Evolutionary conservation across 306 rosid species (phyloP).

Genomic region (Benincasa hispida): DNA sequence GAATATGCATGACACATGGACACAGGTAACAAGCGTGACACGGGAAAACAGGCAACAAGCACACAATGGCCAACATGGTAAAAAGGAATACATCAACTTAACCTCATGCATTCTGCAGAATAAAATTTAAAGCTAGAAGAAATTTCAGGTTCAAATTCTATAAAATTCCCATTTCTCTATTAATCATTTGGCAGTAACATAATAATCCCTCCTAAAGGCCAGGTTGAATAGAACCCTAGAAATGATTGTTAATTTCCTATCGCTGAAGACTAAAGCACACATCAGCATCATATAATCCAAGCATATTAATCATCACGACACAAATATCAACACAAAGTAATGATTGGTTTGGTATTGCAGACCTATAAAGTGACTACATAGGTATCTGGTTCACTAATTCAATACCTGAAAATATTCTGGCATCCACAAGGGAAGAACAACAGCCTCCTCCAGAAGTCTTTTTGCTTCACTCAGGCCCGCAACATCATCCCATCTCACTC

Average conservation of each 20-base stretch:
- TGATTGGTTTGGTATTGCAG: not conserved
- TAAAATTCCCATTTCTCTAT: not conserved
- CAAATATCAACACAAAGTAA: not conserved
- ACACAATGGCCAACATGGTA: not conserved
- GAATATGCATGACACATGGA: not conserved
- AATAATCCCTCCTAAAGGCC: not conserved
- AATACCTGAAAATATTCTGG: slow-evolving; percentile 94
- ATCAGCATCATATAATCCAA: not conserved
- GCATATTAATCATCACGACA: not conserved
- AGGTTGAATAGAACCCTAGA: not conserved
- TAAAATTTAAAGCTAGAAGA: not conserved
- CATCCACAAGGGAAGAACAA: slow-evolving; percentile 97
- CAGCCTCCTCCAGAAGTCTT: slow-evolving; percentile 97
- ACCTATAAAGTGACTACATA: not conserved
- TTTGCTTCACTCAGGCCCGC: slow-evolving; percentile 94
- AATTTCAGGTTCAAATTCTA: not conserved
- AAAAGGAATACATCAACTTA: not conserved
- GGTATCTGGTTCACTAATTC: slow-evolving; percentile 6
- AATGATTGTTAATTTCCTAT: not conserved
- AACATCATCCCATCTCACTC: slow-evolving; percentile 99
- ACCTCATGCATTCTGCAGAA: not conserved
- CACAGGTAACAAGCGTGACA: not conserved
- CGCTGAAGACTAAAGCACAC: not conserved
- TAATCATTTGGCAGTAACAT: not conserved
- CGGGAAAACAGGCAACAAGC: not conserved